Evolutionary conservation across 2,329 filamentous ascomycete species (phyloP).

Genomic region (Colletotrichum sp.): DNA sequence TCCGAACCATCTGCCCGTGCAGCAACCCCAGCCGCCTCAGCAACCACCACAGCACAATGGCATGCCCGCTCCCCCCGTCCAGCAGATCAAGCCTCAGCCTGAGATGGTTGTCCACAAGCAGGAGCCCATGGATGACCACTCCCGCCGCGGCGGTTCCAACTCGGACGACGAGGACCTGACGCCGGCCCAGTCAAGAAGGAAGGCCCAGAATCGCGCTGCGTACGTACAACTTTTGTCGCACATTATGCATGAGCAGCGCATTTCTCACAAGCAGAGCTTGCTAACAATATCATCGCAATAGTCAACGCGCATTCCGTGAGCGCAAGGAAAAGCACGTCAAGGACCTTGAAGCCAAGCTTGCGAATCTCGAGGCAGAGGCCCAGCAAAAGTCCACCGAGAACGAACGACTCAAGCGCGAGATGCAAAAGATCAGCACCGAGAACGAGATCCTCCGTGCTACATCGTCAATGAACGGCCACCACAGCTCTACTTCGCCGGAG

Average conservation of each 20-base stretch:
- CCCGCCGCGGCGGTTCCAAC: slow-evolving; percentile 48
- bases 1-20: slow-evolving; percentile 26
- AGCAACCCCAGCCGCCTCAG: slow-evolving; percentile 11
- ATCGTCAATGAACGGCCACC: slow-evolving; percentile 46
- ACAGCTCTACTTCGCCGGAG: slow-evolving; percentile 46
- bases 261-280: neutral
- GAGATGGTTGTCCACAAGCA: slow-evolving; percentile 30
- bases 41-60: slow-evolving; percentile 27
- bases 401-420: slow-evolving; percentile 81
- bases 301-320: slow-evolving; percentile 94
- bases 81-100: slow-evolving; percentile 22
- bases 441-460: slow-evolving; percentile 92
- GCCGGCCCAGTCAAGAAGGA: slow-evolving; percentile 62
- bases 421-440: slow-evolving; percentile 85
- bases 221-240: slow-evolving; percentile 42
- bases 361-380: slow-evolving; percentile 75
- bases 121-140: slow-evolving; percentile 42
- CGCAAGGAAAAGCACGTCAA: slow-evolving; percentile 94
- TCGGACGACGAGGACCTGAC: slow-evolving; percentile 63
- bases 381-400: slow-evolving; percentile 80
- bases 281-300: slow-evolving; percentile 38
- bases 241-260: neutral
- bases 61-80: slow-evolving; percentile 29
- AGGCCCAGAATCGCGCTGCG: slow-evolving; percentile 67
- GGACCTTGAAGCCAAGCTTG: slow-evolving; percentile 88